phyloP scores from a whole-genome alignment of 441 rosid species.

The Erodium texanum region DNA sequence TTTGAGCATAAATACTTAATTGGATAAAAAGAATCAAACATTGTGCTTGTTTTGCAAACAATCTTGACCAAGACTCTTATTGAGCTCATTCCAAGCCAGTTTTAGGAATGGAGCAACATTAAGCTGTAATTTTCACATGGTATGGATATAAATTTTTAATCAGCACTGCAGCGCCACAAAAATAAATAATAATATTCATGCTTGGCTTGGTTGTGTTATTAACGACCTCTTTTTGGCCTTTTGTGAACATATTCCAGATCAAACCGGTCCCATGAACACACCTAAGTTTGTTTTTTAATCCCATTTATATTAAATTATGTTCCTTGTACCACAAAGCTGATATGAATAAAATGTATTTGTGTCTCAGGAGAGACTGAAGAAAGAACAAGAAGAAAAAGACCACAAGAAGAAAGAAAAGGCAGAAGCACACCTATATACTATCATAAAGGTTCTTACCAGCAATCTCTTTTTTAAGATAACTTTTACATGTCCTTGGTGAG shows the following conservation, averaged over 20 bases:
- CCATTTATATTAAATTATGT: background rate
- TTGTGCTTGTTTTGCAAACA: slow-evolving; percentile 10
- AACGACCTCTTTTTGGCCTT: background rate
- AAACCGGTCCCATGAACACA: background rate
- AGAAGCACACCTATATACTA: slow-evolving; percentile 83
- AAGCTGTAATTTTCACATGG: background rate
- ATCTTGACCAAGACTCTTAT: slow-evolving; percentile 8
- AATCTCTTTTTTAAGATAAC: slow-evolving; percentile 8
- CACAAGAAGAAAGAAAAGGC: slow-evolving; percentile 81
- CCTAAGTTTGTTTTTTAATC: background rate
- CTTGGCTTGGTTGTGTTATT: background rate
- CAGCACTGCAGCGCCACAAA: background rate
- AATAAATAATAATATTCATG: background rate
- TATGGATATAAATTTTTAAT: background rate
- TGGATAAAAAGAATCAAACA: slow-evolving; percentile 9
- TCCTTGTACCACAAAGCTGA: background rate
- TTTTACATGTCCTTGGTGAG: slow-evolving; percentile 22
- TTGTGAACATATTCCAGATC: background rate
- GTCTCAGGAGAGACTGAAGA: slow-evolving; percentile 75
- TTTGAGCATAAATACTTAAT: slow-evolving; percentile 14
- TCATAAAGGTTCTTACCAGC: slow-evolving; percentile 49
- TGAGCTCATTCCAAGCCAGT: slow-evolving; percentile 1
- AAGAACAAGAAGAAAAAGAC: slow-evolving; percentile 85
- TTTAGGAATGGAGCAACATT: background rate
- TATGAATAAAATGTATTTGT: background rate